Evolutionary conservation across 192 early-diverging fungal species (phyloP).

Genomic region (Backusella sp.): DNA sequence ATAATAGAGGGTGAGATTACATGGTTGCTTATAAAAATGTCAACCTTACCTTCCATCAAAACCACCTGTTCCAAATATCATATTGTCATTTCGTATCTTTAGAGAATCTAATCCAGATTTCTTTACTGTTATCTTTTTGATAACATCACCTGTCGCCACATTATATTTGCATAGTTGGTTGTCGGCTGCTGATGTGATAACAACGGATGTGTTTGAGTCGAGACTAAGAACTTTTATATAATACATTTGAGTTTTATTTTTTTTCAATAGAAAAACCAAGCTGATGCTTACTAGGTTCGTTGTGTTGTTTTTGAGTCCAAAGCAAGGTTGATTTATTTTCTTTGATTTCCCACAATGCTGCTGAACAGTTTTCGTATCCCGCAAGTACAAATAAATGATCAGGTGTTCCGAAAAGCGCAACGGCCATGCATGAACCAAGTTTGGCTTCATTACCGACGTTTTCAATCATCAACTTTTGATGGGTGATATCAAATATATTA

Average conservation of each 20-base stretch:
- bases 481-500: slow-evolving; percentile 27
- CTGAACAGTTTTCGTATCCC: slow-evolving; percentile 15
- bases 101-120: slow-evolving; percentile 26
- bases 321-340: neutral
- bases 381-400: slow-evolving; percentile 9
- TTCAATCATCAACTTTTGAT: neutral
- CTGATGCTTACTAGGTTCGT: slow-evolving; percentile 16
- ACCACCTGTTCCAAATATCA: slow-evolving; percentile 36
- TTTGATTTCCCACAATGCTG: slow-evolving; percentile 13
- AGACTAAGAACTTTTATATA: slow-evolving; percentile 18
- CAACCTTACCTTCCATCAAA: slow-evolving; percentile 31
- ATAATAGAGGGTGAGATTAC: neutral
- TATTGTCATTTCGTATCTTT: slow-evolving; percentile 30
- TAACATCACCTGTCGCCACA: slow-evolving; percentile 1
- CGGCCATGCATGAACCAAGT: slow-evolving; percentile 28
- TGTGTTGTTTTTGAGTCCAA: slow-evolving; percentile 26
- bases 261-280: neutral
- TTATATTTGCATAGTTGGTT: slow-evolving; percentile 25
- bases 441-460: neutral
- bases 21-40: too few relatives aligned
- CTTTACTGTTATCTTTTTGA: slow-evolving; percentile 22
- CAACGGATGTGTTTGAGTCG: neutral
- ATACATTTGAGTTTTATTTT: too few relatives aligned
- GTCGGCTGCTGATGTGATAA: slow-evolving; percentile 20
- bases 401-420: slow-evolving; percentile 7